Evolutionary conservation across 345 rosid species (phyloP).

Genomic region (Nasturtium officinale): DNA sequence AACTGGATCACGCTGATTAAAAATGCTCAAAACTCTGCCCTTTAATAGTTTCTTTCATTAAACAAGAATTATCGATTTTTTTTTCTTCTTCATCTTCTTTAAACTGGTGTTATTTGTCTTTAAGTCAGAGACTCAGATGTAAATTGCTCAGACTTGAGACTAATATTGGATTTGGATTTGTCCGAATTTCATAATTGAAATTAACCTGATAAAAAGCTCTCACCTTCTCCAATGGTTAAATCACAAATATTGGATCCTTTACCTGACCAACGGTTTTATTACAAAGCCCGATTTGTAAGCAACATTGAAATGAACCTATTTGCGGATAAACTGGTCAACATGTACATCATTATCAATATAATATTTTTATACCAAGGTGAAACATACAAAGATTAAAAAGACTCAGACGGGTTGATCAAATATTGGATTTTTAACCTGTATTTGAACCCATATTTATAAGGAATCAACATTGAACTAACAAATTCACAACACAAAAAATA

Average conservation of each 20-base stretch:
- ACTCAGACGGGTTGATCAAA: background rate
- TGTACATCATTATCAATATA: background rate
- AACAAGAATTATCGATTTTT: conserved; percentile 24
- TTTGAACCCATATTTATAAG: background rate
- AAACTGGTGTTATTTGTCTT: background rate
- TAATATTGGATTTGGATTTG: conserved; percentile 1
- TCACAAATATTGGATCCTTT: no score
- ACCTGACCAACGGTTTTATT: background rate
- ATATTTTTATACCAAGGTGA: background rate
- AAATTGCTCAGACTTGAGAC: conserved; percentile 13
- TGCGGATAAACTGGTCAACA: background rate
- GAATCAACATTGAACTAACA: background rate
- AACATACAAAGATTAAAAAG: background rate
- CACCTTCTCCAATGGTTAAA: background rate
- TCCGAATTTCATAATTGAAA: background rate
- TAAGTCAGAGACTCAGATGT: conserved; percentile 11
- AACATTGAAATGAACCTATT: no score
- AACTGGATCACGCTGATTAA: conserved; percentile 27
- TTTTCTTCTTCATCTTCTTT: background rate
- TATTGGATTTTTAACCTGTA: background rate
- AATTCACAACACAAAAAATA: background rate
- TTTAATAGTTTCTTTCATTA: conserved; percentile 13
- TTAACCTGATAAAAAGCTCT: background rate
- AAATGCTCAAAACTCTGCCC: conserved; percentile 7
- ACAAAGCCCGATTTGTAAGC: background rate